Conservation (phyloP, 148 eudicot species). For the Fagopyrum tataricum region DNA sequence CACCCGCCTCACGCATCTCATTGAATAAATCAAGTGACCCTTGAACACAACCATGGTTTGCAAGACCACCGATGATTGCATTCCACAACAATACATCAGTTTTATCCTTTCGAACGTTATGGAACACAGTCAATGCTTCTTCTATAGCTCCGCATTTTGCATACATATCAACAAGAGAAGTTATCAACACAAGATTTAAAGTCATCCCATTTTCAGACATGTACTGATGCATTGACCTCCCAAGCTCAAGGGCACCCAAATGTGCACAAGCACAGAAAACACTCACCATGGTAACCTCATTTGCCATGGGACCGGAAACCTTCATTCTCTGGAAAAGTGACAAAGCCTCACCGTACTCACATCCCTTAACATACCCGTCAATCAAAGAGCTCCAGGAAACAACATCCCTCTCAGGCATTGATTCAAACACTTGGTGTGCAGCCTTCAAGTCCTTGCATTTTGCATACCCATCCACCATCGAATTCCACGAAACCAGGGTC, state of each 20-base stretch:
- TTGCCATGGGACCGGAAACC: constrained; percentile 42
- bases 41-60: constrained; percentile 56
- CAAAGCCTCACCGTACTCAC: constrained; percentile 56
- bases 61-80: constrained; percentile 82
- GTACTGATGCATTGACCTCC: constrained; percentile 53
- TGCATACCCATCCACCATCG: constrained; percentile 68
- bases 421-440: constrained; percentile 53
- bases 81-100: constrained; percentile 83
- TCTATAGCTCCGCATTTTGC: constrained; percentile 84
- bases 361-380: constrained; percentile 77
- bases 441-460: constrained; percentile 56
- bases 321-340: constrained; percentile 53
- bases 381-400: constrained; percentile 89
- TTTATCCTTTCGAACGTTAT: constrained; percentile 28
- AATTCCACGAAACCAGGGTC: constrained; percentile 70
- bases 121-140: constrained; percentile 58
- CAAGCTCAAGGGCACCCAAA: constrained; percentile 75
- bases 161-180: constrained; percentile 89
- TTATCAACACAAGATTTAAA: constrained; percentile 47
- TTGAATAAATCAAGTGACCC: constrained; percentile 47
- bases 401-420: constrained; percentile 59
- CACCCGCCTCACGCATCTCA: constrained; percentile 47
- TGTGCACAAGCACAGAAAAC: constrained; percentile 84
- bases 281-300: constrained; percentile 94
- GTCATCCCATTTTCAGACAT: constrained; percentile 43